These are phyloP conservation scores for Nicotiana knightiana DNA, from an alignment of 257 asterid genomes.

Conservation along the genomic window DNA sequence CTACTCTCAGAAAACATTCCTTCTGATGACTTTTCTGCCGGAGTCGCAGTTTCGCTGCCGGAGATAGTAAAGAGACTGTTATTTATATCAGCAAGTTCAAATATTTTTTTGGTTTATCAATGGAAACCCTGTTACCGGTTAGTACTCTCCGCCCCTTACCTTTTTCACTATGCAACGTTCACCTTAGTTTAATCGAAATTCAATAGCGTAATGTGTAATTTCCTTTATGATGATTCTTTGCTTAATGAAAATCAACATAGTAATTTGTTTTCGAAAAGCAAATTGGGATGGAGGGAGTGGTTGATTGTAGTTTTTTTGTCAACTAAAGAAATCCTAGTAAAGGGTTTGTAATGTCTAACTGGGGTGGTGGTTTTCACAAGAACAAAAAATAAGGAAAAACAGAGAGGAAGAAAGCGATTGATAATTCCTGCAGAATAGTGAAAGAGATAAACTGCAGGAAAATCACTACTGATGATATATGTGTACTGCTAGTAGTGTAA, in stretches of 20 bases:
- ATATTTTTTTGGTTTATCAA: not conserved
- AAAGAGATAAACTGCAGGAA: no score
- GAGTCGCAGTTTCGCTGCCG: not conserved
- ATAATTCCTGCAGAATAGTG: no score
- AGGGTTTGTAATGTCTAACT: not conserved
- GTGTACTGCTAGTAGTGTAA: no score
- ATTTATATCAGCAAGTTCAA: not conserved
- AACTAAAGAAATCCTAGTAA: not conserved
- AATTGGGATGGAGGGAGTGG: not conserved
- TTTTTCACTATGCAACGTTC: not conserved
- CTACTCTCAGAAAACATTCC: not conserved
- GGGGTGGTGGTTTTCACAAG: not conserved
- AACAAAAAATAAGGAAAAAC: not conserved
- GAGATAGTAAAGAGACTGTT: not conserved
- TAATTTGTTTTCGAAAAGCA: not conserved
- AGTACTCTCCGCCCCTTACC: not conserved
- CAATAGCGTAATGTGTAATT: not conserved
- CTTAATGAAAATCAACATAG: not conserved
- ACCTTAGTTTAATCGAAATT: not conserved
- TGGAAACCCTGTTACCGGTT: constrained; percentile 8
- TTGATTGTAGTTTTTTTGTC: not conserved
- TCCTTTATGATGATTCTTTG: not conserved
- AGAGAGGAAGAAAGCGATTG: not conserved
- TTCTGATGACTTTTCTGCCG: not conserved
- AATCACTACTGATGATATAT: no score